Conservation (phyloP, 345 rosid genomes). For the Eucalyptus pauciflora region DNA sequence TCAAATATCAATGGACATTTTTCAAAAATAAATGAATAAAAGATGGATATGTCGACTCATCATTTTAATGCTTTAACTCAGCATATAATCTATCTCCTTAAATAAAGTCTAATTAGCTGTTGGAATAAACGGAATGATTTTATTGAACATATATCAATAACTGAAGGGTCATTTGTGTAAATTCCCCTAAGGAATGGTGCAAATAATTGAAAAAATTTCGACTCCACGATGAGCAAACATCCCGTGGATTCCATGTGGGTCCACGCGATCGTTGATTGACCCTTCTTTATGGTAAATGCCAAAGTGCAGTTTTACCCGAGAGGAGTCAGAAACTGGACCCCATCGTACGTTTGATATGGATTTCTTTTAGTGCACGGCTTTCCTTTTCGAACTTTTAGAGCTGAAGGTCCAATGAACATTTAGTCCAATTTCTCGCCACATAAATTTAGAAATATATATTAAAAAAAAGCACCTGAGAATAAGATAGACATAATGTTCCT, state of each 20-base stretch:
- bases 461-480: background rate
- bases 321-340: rapidly evolving
- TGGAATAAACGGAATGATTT: background rate
- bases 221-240: background rate
- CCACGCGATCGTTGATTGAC: background rate
- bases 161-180: background rate
- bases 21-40: background rate
- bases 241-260: background rate
- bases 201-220: rapidly evolving
- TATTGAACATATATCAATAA: rapidly evolving
- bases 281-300: background rate
- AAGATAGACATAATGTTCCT: background rate
- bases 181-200: background rate
- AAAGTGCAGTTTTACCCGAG: background rate
- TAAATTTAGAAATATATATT: background rate
- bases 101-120: background rate
- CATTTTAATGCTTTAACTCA: background rate
- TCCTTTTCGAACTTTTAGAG: background rate
- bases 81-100: background rate
- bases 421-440: background rate
- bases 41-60: background rate
- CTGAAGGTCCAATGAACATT: background rate
- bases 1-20: background rate
- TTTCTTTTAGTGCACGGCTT: background rate
- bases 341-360: no score